These are phyloP conservation scores for Fusarium sp. DNA, from an alignment of 2,329 filamentous ascomycete species.

Conservation along the genomic window DNA sequence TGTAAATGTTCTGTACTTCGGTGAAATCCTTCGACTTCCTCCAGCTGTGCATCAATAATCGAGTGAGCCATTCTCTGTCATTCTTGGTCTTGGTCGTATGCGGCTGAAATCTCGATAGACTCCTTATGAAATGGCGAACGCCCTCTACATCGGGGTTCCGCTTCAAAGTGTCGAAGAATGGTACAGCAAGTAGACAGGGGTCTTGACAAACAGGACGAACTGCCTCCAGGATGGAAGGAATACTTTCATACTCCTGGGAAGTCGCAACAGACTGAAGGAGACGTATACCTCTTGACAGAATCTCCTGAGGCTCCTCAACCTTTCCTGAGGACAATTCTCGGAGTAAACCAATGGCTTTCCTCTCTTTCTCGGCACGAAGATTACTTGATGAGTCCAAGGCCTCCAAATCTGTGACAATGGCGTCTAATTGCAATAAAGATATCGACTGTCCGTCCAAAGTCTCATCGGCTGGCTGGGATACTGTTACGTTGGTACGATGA, in stretches of 20 bases:
- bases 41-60: constrained; percentile 44
- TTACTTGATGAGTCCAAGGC: neutral
- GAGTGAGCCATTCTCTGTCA: constrained; percentile 37
- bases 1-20: constrained; percentile 45
- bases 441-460: neutral
- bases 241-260: constrained; percentile 31
- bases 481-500: neutral
- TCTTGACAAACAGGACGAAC: constrained; percentile 41
- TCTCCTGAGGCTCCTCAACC: constrained; percentile 14
- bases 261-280: constrained; percentile 41
- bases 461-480: neutral
- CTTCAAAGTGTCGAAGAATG: constrained; percentile 38
- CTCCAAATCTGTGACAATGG: constrained; percentile 26
- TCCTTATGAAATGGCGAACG: constrained; percentile 23
- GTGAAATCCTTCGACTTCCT: constrained; percentile 40
- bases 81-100: constrained; percentile 6
- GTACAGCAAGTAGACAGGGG: constrained; percentile 38
- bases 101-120: constrained; percentile 20
- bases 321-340: constrained; percentile 28
- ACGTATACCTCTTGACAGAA: constrained; percentile 34
- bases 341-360: constrained; percentile 34
- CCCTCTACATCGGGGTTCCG: constrained; percentile 29
- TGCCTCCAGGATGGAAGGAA: constrained; percentile 35
- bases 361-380: constrained; percentile 6
- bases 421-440: constrained; percentile 19